Base-by-base conservation (phyloP, 2,329 filamentous ascomycete genomes). In the Ceratocystis colombiana region DNA sequence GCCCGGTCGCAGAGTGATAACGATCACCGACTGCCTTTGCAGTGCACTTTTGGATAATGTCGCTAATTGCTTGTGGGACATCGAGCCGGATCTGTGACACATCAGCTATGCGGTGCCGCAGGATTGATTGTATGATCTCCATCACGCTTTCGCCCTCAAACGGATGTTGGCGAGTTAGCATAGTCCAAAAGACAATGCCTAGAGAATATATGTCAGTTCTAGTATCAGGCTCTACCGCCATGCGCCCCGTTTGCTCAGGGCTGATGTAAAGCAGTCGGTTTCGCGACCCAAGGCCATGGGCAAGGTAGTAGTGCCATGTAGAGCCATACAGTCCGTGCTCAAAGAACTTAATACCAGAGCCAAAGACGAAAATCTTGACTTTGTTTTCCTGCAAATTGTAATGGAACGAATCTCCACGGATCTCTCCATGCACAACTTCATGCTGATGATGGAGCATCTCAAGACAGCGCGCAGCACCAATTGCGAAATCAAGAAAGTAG, bases 151-250 rank as follows among this genome's bases (percentile, higher is more conserved):
- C 82, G 8, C 90, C 93, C 45, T 88, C 86, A 70, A 94, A 96
- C 0, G 90, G 88, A 2, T 88, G 84, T 71, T 87, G 84, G 33
- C 91, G 90, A 1, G 89, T 89, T 59, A 96, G 78, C 72, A 95
- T 83, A 7, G 84, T 89, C 88, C 90, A 96, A 74, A 96, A 93
- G 1, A 96, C 76, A 48, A 96, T 86, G 3, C 93, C 93, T 0
- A 96, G 78, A 0, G 90, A 92, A 77, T 96, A 96, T 41, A 96
- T 95, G 74, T 97, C 93, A 17, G 93, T 96, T 50, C 93, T 84
- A 55, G 84, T 89, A 75, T 96, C 93, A 1, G 93, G 93, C 74
- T 96, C 92, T 2, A 89, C 90, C 2, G 91, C 89, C 82, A 96
- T 88, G 22, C 93, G 86, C 15, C 93, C 93, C 1, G 93, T 96